These are phyloP conservation scores for Phaeotremella fagi DNA, from an alignment of 768 basidiomycete genomes.

Conservation along the genomic window DNA sequence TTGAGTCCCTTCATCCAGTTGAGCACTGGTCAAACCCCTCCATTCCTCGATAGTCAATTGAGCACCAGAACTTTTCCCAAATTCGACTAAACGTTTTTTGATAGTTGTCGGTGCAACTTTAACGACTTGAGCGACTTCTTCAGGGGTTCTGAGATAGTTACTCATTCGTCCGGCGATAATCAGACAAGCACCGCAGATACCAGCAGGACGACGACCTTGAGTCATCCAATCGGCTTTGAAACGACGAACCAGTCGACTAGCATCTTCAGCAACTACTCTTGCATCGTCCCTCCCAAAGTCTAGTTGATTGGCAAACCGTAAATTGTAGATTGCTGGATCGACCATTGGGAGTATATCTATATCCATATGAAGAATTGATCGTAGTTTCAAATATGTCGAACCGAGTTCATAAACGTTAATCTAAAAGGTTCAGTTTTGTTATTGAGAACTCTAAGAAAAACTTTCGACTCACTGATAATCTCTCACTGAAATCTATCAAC, in stretches of 20 bases:
- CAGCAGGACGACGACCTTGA: conserved; percentile 87
- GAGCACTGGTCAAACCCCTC: conserved; percentile 57
- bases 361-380: conserved; percentile 62
- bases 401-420: conserved; percentile 98
- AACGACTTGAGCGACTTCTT: conserved; percentile 97
- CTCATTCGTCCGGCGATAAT: conserved; percentile 97
- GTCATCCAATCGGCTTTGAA: conserved; percentile 98
- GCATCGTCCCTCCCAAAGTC: conserved; percentile 90
- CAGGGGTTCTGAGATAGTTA: conserved; percentile 85
- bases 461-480: conserved; percentile 64
- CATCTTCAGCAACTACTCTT: conserved; percentile 64
- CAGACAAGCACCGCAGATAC: conserved; percentile 93
- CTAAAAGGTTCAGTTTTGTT: conserved; percentile 50
- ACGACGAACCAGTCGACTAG: conserved; percentile 83
- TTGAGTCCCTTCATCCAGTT: conserved; percentile 14
- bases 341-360: conserved; percentile 64
- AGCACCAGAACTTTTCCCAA: conserved; percentile 82
- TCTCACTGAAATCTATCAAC: conserved; percentile 98
- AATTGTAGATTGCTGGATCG: conserved; percentile 94
- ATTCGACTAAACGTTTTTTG: conserved; percentile 88
- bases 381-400: conserved; percentile 86
- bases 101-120: conserved; percentile 97
- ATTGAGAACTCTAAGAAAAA: neutral
- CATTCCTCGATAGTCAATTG: conserved; percentile 82
- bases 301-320: conserved; percentile 86